These are phyloP conservation scores for Mikania micrantha DNA, from an alignment of 129 eudicot genomes.

Conservation along the genomic window DNA sequence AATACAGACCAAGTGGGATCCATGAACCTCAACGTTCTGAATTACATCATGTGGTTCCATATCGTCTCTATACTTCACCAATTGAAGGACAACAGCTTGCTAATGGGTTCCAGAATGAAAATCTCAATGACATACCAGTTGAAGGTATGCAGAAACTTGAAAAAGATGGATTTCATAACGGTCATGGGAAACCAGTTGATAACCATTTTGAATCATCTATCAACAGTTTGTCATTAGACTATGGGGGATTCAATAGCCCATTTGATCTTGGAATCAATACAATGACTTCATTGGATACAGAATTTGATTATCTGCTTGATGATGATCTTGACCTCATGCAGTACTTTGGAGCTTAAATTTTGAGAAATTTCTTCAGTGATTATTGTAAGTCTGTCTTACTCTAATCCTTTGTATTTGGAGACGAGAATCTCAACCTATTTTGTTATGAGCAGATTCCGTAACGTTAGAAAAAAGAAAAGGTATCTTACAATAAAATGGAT, in stretches of 20 bases:
- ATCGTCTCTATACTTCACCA: conserved; percentile 18
- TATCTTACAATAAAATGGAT: neutral
- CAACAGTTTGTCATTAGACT: conserved; percentile 43
- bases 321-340: conserved; percentile 31
- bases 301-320: conserved; percentile 34
- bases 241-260: conserved; percentile 38
- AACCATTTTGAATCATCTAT: conserved; percentile 44
- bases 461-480: neutral
- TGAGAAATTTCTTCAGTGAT: conserved; percentile 3
- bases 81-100: conserved; percentile 26
- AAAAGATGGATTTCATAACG: conserved; percentile 32
- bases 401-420: neutral
- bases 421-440: neutral
- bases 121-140: conserved; percentile 14
- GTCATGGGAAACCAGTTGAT: conserved; percentile 31
- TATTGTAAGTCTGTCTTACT: neutral
- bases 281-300: conserved; percentile 32
- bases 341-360: conserved; percentile 42
- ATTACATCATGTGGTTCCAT: conserved; percentile 14
- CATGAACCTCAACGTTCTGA: conserved; percentile 30
- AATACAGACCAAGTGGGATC: conserved; percentile 29
- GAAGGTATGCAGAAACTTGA: conserved; percentile 21
- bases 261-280: conserved; percentile 38
- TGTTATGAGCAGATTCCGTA: neutral
- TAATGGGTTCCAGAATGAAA: conserved; percentile 30